A percentile compares a stretch with the other conserved stretches of the same genome.
phyloP scores from a whole-genome alignment of 2,329 filamentous ascomycete genomes.

The Penicillium vulpinum region DNA sequence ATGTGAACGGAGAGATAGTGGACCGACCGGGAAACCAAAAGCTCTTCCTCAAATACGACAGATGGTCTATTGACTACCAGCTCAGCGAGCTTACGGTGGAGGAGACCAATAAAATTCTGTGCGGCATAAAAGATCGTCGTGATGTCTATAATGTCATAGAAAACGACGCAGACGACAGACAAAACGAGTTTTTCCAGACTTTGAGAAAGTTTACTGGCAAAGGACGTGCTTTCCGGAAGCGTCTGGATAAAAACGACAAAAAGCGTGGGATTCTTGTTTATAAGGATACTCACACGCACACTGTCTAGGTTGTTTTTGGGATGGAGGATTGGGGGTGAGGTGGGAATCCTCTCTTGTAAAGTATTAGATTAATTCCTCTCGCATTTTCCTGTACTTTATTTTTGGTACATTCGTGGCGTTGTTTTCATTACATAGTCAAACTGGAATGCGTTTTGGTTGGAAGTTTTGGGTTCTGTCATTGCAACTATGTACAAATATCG shows the following conservation, averaged over 20 bases:
- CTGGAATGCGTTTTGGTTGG: background rate
- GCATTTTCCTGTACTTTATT: background rate
- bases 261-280: slow-evolving; percentile 40
- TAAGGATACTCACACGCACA: slow-evolving; percentile 14
- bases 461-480: background rate
- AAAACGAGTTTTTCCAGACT: slow-evolving; percentile 48
- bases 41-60: slow-evolving; percentile 47
- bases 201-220: slow-evolving; percentile 48
- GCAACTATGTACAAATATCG: background rate
- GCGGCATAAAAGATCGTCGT: slow-evolving; percentile 58
- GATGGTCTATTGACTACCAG: slow-evolving; percentile 78
- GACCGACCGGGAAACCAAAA: slow-evolving; percentile 59
- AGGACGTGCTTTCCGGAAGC: slow-evolving; percentile 61
- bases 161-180: too few relatives aligned
- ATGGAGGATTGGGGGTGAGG: background rate
- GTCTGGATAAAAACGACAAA: slow-evolving; percentile 56
- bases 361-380: background rate
- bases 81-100: slow-evolving; percentile 60
- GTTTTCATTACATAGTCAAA: background rate
- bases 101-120: slow-evolving; percentile 56
- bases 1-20: slow-evolving; percentile 66
- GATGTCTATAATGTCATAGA: too few relatives aligned
- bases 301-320: background rate
- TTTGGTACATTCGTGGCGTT: background rate
- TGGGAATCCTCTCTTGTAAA: background rate